phyloP scores from a whole-genome alignment of 192 early-diverging fungal genomes.

The Jimgerdemannia lactiflua region DNA sequence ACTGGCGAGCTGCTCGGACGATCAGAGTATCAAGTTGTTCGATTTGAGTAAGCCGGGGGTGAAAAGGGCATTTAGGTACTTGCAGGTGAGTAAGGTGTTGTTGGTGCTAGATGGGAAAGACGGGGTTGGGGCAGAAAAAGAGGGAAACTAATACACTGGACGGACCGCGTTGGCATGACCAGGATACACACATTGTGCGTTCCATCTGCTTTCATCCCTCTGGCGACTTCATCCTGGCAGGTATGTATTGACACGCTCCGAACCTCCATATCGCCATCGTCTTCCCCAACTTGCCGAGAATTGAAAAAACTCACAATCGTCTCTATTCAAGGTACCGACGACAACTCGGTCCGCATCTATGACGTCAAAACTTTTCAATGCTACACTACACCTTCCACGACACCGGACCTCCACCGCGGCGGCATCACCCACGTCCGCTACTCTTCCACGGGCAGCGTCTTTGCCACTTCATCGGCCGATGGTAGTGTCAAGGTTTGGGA shows the following conservation, averaged over 20 bases:
- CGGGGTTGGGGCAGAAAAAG: too few relatives aligned
- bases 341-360: conserved; percentile 77
- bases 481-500: conserved; percentile 90
- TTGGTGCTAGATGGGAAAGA: too few relatives aligned
- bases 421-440: conserved; percentile 73
- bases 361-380: conserved; percentile 86
- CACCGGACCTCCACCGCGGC: conserved; percentile 40
- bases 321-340: conserved; percentile 66
- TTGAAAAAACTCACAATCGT: not conserved
- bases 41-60: conserved; percentile 80
- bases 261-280: not conserved
- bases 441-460: conserved; percentile 62
- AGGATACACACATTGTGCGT: conserved; percentile 75
- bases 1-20: conserved; percentile 83
- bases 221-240: conserved; percentile 82
- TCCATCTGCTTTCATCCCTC: conserved; percentile 92
- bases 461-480: conserved; percentile 80
- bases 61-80: conserved; percentile 81
- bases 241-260: conserved; percentile 9
- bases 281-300: not conserved
- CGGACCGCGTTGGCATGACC: not conserved
- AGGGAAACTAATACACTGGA: too few relatives aligned
- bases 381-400: conserved; percentile 58
- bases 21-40: conserved; percentile 85
- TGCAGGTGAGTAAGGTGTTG: conserved; percentile 46